A percentile compares a stretch with the other conserved stretches of the same genome.
Evolutionary conservation across 768 basidiomycete species (phyloP).

Genomic region (Collybia sordida): DNA sequence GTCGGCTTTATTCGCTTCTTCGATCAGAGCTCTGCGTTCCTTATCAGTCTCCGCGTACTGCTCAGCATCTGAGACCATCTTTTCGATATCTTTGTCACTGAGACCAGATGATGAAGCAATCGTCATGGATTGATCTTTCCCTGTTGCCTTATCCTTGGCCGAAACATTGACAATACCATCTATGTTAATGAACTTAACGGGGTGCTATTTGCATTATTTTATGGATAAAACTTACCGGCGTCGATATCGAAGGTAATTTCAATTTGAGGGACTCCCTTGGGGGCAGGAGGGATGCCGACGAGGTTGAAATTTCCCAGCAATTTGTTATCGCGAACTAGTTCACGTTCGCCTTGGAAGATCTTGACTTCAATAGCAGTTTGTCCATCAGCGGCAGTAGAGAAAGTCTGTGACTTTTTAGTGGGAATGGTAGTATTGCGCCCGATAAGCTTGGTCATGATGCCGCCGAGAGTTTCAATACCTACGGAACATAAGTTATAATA

Average conservation of each 20-base stretch:
- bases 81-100: slow-evolving; percentile 94
- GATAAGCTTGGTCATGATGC: slow-evolving; percentile 99
- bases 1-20: slow-evolving; percentile 96
- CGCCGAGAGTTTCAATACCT: slow-evolving; percentile 95
- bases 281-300: slow-evolving; percentile 90
- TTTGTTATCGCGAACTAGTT: slow-evolving; percentile 98
- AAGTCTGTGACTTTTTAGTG: slow-evolving; percentile 98
- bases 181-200: slow-evolving; percentile 26
- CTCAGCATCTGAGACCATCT: slow-evolving; percentile 95
- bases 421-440: slow-evolving; percentile 98
- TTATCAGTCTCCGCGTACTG: slow-evolving; percentile 93
- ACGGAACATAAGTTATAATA: neutral
- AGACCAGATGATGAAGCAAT: slow-evolving; percentile 97
- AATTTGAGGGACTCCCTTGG: slow-evolving; percentile 82
- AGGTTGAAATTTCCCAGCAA: slow-evolving; percentile 99
- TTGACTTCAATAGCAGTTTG: slow-evolving; percentile 99
- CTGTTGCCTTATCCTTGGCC: slow-evolving; percentile 92
- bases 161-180: slow-evolving; percentile 97
- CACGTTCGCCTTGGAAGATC: slow-evolving; percentile 99
- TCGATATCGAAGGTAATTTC: slow-evolving; percentile 96
- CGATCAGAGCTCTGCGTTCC: slow-evolving; percentile 82
- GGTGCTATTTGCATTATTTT: no score
- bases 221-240: slow-evolving; percentile 63
- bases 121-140: slow-evolving; percentile 93
- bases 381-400: slow-evolving; percentile 98